phyloP scores from a whole-genome alignment of 164 flowering plant genomes.

The Macadamia integrifolia region DNA sequence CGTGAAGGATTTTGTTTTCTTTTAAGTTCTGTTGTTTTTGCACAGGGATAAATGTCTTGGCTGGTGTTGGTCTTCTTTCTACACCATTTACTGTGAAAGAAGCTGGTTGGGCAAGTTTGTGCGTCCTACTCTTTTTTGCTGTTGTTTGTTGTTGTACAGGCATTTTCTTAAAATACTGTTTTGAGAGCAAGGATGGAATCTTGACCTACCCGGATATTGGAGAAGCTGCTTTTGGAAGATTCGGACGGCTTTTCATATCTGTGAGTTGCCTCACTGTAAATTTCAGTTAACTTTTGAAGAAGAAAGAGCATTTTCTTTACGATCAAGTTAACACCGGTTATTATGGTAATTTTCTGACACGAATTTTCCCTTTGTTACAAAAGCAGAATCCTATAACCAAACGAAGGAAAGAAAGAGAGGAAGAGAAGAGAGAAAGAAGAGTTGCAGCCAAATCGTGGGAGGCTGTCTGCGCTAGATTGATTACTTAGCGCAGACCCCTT shows the following conservation, averaged over 20 bases:
- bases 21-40: slow-evolving; percentile 3
- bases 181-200: slow-evolving; percentile 71
- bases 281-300: no score
- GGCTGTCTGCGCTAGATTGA: no score
- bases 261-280: slow-evolving; percentile 32
- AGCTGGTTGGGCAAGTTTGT: slow-evolving; percentile 80
- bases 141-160: slow-evolving; percentile 73
- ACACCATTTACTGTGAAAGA: slow-evolving; percentile 75
- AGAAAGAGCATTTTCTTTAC: neutral
- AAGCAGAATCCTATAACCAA: no score
- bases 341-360: neutral
- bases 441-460: no score
- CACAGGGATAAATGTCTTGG: slow-evolving; percentile 72
- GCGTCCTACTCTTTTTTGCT: slow-evolving; percentile 53
- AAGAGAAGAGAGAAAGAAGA: no score
- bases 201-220: slow-evolving; percentile 75
- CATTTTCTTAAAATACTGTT: slow-evolving; percentile 59
- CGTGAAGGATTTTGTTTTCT: neutral
- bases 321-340: neutral
- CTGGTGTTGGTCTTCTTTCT: slow-evolving; percentile 87
- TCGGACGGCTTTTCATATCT: slow-evolving; percentile 60
- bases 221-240: slow-evolving; percentile 88
- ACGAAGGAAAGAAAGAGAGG: no score
- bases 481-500: no score
- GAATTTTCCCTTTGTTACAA: no score